A percentile compares a stretch with the other conserved stretches of the same genome.
phyloP scores from a whole-genome alignment of 495 filamentous ascomycete species.

The Penicillium fimorum region DNA sequence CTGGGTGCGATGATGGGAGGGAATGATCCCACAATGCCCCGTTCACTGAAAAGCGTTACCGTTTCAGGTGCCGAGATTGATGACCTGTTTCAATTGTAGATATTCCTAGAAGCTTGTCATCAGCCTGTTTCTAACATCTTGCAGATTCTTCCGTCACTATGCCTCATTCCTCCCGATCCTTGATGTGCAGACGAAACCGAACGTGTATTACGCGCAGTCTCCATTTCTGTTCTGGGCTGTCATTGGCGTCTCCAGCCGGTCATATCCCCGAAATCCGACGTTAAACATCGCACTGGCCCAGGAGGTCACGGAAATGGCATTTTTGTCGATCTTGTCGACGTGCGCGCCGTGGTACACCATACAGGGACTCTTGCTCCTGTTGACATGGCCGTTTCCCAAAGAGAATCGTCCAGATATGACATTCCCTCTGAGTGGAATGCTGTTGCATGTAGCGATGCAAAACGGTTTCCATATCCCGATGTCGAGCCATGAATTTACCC shows the following conservation, averaged over 20 bases:
- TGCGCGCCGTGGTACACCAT: conserved; percentile 46
- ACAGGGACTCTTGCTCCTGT: conserved; percentile 46
- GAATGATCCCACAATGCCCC: conserved; percentile 23
- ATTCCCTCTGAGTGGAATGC: conserved; percentile 41
- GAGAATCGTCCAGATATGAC: conserved; percentile 42
- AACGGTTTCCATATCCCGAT: conserved; percentile 50
- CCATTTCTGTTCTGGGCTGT: conserved; percentile 54
- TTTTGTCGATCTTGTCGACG: conserved; percentile 38
- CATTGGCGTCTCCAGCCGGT: conserved; percentile 40
- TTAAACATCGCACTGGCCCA: conserved; percentile 38
- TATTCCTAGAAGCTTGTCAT: neutral
- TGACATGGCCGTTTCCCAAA: conserved; percentile 52
- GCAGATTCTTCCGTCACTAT: conserved; percentile 49
- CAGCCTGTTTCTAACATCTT: conserved; percentile 3
- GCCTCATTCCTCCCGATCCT: conserved; percentile 48
- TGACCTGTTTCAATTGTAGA: conserved; percentile 37
- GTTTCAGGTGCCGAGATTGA: conserved; percentile 37
- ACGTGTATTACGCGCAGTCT: conserved; percentile 44
- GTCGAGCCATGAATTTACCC: conserved; percentile 49
- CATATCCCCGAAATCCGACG: conserved; percentile 42
- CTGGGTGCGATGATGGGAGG: conserved; percentile 14
- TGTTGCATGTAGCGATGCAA: conserved; percentile 50
- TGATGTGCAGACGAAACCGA: conserved; percentile 36
- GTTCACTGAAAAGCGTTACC: conserved; percentile 29
- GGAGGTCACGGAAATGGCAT: conserved; percentile 46